Base-by-base conservation (phyloP, 1,284 basidiomycete species). In the Malassezia brasiliensis region DNA sequence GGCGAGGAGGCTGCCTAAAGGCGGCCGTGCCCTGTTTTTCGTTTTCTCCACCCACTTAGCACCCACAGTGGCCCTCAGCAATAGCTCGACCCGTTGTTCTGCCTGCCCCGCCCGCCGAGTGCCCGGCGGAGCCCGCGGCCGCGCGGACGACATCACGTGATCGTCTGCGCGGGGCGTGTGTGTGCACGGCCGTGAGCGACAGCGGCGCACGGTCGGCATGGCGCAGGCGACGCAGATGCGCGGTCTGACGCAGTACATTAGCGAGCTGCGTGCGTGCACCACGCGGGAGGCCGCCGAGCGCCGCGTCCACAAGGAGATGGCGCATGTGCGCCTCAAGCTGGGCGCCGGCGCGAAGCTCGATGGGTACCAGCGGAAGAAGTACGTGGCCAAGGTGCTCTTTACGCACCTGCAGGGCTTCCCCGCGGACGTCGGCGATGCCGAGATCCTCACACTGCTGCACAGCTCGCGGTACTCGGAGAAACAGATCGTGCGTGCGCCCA, bases 351-450 rank as follows among this genome's bases (percentile, higher is more conserved):
- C 56, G 17, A 91, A 91, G 73, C 78, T 98, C 65, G 91, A 96
- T 69, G 93, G 93, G 30, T 94, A 98, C 77, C 90, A 96, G 79
- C 94, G 93, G 82, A 96, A 96, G 79, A 96, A 96, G 85, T 94
- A 79, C 75, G 83, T 80, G 38, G 66, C 78, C 57, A 96, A 99
- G 79, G 93, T 99, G 68, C 86, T 98, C 60, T 99, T 98, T 79
- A 96, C 94, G 17, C 96, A 96, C 72, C 98, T 99, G 65, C 81
- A 98, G 57, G 94, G 94, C 32, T 98, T 98, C 79, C 91, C 91
- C 77, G 91, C 98, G 67, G 94, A 99, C 74, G 83, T 98, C 34
- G 94, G 94, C 5, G 93, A 98, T 76, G 94, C 98, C 90, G 93
- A 98, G 74, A 93, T 94, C 12, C 88, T 98, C 67, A 96, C 98